Evolutionary conservation across 2,329 filamentous ascomycete species (phyloP).

Genomic region (Setomelanomma holmii): DNA sequence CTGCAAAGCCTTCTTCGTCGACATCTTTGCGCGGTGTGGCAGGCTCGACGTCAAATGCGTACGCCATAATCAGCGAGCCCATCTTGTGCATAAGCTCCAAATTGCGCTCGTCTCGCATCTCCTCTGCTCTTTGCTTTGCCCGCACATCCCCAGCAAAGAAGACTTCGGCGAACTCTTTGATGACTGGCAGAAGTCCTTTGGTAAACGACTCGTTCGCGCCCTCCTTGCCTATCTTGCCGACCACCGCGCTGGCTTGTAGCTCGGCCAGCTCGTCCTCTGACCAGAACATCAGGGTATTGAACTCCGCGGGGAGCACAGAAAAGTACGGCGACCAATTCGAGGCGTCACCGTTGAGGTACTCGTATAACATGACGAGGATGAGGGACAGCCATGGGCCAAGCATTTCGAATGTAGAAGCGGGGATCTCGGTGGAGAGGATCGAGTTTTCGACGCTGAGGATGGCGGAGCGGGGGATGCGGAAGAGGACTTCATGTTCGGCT

Average conservation of each 20-base stretch:
- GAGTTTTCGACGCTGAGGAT: conserved; percentile 80
- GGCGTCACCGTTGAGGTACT: conserved; percentile 64
- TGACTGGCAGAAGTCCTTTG: conserved; percentile 62
- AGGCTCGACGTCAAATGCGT: conserved; percentile 82
- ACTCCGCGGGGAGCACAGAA: conserved; percentile 71
- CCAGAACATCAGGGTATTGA: conserved; percentile 95
- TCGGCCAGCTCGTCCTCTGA: conserved; percentile 70
- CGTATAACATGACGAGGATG: conserved; percentile 83
- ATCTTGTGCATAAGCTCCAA: conserved; percentile 74
- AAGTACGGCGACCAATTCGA: conserved; percentile 84
- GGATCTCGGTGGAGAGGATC: conserved; percentile 64
- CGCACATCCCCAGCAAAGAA: conserved; percentile 50
- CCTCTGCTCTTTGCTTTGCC: conserved; percentile 42
- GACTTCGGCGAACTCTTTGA: conserved; percentile 47
- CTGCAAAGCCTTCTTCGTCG: conserved; percentile 61
- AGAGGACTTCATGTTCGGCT: conserved; percentile 75
- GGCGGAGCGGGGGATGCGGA: conserved; percentile 75
- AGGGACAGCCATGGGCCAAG: conserved; percentile 61
- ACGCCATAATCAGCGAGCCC: conserved; percentile 90
- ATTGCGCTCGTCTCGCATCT: conserved; percentile 57
- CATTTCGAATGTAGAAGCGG: conserved; percentile 38
- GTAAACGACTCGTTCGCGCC: conserved; percentile 75
- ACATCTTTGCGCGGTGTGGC: conserved; percentile 56
- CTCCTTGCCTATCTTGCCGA: conserved; percentile 76
- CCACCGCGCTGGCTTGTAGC: conserved; percentile 79